Base-by-base conservation (phyloP, 306 rosid species). In the Notholithocarpus densiflorus region DNA sequence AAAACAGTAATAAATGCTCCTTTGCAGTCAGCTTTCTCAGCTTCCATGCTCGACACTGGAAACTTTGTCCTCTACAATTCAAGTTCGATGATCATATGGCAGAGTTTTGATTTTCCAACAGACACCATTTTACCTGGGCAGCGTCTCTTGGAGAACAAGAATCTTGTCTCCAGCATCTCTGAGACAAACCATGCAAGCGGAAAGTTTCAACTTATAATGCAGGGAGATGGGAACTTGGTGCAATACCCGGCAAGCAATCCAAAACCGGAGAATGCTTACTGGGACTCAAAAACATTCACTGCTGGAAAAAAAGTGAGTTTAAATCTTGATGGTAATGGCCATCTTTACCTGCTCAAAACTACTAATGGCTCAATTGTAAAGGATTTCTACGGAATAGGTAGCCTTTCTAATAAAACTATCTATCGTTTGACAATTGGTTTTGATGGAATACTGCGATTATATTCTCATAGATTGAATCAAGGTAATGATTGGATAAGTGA, bases 31-130 rank as follows among this genome's bases (percentile, higher is more conserved):
- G 48, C 48, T 23, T 60, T 24, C 48, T 29, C 26, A 0, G 85
- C 89, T 61, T 80, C 76, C 17, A 68, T 83, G 80, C 81, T 82
- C 55, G 27, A 86, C 43, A 24, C 79, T 4, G 87, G 86, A 13
- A 81, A 86, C 60, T 81, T 86, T 2, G 83, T 81, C 15, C 72
- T 86, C 69, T 61, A 64, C 64, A 48, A 68, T 34, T 52, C 55
- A 4, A 1, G 10, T 6, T 53, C 59, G 29, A 9, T 27, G 6
- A 59, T 73, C 72, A 56, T 76, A 5, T 80, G 77, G 79, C 76
- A 76, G 73, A 80, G 48, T 56, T 80, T 76, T 19, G 87, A 72
- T 48, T 1, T 24, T 77, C 84, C 87, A 14, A 79, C 81, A 1
- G 80, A 83, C 75, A 83, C 77, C 17, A 69, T 84, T 12, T 60